These are phyloP conservation scores for Aschersonia sp. DNA, from an alignment of 2,329 filamentous ascomycete species.

Conservation along the genomic window DNA sequence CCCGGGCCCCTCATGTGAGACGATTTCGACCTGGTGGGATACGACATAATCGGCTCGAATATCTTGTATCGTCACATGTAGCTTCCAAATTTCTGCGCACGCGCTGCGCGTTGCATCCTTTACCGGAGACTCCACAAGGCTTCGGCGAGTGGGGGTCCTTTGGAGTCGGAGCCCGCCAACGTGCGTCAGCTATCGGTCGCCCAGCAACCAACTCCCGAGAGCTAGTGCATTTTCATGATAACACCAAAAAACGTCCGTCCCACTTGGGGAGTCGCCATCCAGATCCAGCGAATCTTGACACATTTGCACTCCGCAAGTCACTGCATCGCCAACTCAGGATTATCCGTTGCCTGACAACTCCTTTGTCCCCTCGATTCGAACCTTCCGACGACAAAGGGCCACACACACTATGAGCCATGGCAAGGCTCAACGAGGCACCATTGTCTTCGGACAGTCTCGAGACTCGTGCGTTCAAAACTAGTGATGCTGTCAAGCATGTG, in stretches of 20 bases:
- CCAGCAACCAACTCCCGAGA: conserved; percentile 14
- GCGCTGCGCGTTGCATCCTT: too few relatives aligned
- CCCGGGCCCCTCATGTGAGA: conserved; percentile 54
- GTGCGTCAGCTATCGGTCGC: conserved; percentile 5
- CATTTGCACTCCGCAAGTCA: too few relatives aligned
- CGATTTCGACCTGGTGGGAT: conserved; percentile 41
- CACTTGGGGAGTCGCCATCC: background rate
- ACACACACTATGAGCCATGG: conserved; percentile 42
- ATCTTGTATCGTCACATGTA: background rate
- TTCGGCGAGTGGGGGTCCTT: too few relatives aligned
- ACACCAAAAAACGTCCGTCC: too few relatives aligned
- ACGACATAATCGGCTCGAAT: conserved; percentile 32
- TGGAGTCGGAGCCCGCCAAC: background rate
- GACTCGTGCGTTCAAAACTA: conserved; percentile 39
- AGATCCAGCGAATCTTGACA: too few relatives aligned
- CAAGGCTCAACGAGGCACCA: conserved; percentile 64
- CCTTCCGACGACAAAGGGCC: conserved; percentile 6
- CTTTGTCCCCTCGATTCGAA: background rate
- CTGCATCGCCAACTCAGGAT: too few relatives aligned
- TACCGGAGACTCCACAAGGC: too few relatives aligned
- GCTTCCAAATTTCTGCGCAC: too few relatives aligned
- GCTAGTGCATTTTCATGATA: background rate
- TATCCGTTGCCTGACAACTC: too few relatives aligned
- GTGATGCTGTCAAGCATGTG: background rate
- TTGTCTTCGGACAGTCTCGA: conserved; percentile 56